Percentiles rank a stretch among this genome's conserved stretches.
phyloP scores from a whole-genome alignment of 495 filamentous ascomycete species.

The Aspergillus funiculosus region DNA sequence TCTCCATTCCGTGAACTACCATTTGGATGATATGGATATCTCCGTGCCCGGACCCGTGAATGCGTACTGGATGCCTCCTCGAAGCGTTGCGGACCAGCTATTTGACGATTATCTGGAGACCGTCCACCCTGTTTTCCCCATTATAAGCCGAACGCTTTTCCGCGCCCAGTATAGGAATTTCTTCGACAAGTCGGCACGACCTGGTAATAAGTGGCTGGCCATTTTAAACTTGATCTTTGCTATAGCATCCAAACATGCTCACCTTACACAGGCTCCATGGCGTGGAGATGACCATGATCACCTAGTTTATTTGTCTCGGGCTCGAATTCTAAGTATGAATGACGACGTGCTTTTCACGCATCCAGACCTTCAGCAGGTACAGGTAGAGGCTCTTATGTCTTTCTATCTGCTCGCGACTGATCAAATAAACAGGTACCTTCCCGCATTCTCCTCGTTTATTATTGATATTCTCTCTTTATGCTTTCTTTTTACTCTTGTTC shows the following conservation, averaged over 20 bases:
- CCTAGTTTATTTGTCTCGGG: slow-evolving; percentile 55
- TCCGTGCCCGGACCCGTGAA: slow-evolving; percentile 45
- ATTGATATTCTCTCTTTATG: too few relatives aligned
- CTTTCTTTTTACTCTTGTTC: too few relatives aligned
- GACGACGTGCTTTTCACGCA: slow-evolving; percentile 49
- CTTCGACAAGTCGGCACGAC: slow-evolving; percentile 36
- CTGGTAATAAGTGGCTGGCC: slow-evolving; percentile 52
- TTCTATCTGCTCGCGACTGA: slow-evolving; percentile 58
- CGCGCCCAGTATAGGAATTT: slow-evolving; percentile 41
- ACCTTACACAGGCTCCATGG: slow-evolving; percentile 49
- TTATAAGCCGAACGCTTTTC: slow-evolving; percentile 49
- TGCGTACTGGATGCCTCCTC: slow-evolving; percentile 49
- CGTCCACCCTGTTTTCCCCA: slow-evolving; percentile 57
- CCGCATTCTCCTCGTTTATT: not conserved
- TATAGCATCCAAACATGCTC: slow-evolving; percentile 53
- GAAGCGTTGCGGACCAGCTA: slow-evolving; percentile 47
- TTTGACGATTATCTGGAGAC: slow-evolving; percentile 53
- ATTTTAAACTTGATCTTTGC: slow-evolving; percentile 64
- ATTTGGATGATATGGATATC: slow-evolving; percentile 53
- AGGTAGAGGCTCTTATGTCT: slow-evolving; percentile 52
- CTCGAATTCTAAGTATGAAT: slow-evolving; percentile 53
- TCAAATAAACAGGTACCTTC: slow-evolving; percentile 57
- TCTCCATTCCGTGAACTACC: slow-evolving; percentile 48
- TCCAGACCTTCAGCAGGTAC: slow-evolving; percentile 57
- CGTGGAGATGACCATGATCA: slow-evolving; percentile 48